Conservation (phyloP, 2,329 filamentous ascomycete species). For the Fusarium foetens region DNA sequence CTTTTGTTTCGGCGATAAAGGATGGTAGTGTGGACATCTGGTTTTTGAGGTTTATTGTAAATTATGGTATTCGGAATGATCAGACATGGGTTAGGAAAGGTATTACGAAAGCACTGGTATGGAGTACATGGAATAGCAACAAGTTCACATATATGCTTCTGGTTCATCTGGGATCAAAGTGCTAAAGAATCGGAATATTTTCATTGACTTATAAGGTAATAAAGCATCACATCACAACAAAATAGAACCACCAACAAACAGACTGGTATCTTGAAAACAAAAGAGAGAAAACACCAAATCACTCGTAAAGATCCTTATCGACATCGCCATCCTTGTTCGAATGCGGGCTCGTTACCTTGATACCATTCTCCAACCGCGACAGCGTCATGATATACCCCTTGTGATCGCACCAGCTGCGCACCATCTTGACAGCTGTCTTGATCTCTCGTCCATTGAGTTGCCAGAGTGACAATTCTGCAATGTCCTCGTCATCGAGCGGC, state of each 20-base stretch:
- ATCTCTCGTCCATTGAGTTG: slow-evolving; percentile 59
- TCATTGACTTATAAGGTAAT: neutral
- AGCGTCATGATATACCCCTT: slow-evolving; percentile 57
- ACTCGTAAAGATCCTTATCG: slow-evolving; percentile 45
- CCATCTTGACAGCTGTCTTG: slow-evolving; percentile 60
- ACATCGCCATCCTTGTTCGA: slow-evolving; percentile 49
- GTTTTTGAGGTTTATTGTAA: slow-evolving; percentile 1
- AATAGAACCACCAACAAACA: neutral
- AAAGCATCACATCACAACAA: neutral
- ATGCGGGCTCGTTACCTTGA: slow-evolving; percentile 57
- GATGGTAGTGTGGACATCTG: neutral
- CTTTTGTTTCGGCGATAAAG: neutral
- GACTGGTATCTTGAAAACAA: slow-evolving; percentile 5
- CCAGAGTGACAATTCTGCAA: slow-evolving; percentile 54
- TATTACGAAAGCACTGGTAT: neutral
- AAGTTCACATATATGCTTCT: neutral
- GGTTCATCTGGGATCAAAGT: neutral
- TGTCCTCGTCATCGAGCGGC: slow-evolving; percentile 48
- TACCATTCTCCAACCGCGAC: slow-evolving; percentile 56
- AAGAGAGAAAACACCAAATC: neutral
- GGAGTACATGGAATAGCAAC: neutral
- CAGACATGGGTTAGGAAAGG: neutral
- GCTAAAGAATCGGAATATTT: neutral
- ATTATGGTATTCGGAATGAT: neutral
- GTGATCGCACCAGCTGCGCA: slow-evolving; percentile 56